Conservation (phyloP, 2,329 filamentous ascomycete species). For the Epichloe gansuensis region DNA sequence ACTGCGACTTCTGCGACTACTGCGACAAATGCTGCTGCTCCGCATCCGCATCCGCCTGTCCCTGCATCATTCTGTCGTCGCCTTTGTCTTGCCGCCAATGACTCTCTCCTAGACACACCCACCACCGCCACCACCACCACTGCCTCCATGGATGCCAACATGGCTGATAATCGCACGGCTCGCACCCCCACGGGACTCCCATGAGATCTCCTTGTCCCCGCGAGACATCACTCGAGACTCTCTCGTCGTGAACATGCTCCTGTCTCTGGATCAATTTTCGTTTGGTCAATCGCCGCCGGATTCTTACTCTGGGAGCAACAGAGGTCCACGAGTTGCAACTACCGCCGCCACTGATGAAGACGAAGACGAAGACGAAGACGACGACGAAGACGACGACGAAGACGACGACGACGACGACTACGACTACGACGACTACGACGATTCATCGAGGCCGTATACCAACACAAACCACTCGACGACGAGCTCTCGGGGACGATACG, state of each 20-base stretch:
- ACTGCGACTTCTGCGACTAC: not conserved
- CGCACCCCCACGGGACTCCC: conserved; percentile 47
- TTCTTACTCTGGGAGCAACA: conserved; percentile 3
- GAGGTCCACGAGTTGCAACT: conserved; percentile 11
- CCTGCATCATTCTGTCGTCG: conserved; percentile 1
- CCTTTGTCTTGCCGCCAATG: conserved; percentile 10
- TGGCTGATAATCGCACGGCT: conserved; percentile 15
- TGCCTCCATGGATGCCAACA: conserved; percentile 11
- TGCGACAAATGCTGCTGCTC: not conserved
- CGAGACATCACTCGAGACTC: conserved; percentile 74
- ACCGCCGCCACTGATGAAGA: conserved; percentile 13
- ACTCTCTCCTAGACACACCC: conserved; percentile 14
- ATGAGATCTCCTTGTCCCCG: conserved; percentile 74
- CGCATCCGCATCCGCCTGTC: not conserved
- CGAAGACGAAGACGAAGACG: not conserved
- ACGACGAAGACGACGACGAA: conserved; percentile 4
- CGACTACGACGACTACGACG: not conserved
- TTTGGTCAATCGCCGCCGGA: conserved; percentile 30
- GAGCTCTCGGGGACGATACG: not conserved
- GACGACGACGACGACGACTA: not conserved
- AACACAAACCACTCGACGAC: conserved; percentile 3
- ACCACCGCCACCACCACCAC: not conserved
- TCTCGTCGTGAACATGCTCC: conserved; percentile 88
- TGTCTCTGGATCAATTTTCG: conserved; percentile 79
- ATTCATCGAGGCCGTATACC: conserved; percentile 9